A percentile compares a stretch with the other conserved stretches of the same genome.
These are phyloP conservation scores for Aquilaria malaccensis DNA, from an alignment of 345 rosid genomes.

Conservation along the genomic window DNA sequence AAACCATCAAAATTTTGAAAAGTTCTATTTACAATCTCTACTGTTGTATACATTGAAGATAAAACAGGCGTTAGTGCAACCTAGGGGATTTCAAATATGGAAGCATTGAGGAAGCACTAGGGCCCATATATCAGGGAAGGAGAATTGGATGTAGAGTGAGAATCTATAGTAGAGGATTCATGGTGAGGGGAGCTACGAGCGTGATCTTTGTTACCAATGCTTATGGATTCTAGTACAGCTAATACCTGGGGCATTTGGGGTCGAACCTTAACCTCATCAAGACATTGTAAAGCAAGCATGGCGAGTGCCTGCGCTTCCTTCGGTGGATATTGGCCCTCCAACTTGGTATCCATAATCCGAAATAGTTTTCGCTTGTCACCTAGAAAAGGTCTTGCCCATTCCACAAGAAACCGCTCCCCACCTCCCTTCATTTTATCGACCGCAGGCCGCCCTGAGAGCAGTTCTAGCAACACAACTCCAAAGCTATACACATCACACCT, in stretches of 20 bases:
- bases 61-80: too few relatives aligned
- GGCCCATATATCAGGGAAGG: too few relatives aligned
- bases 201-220: too few relatives aligned
- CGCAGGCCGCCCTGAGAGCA: slow-evolving; percentile 52
- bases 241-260: slow-evolving; percentile 66
- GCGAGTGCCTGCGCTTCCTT: slow-evolving; percentile 51
- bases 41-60: too few relatives aligned
- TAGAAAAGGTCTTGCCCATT: slow-evolving; percentile 71
- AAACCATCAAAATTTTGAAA: too few relatives aligned
- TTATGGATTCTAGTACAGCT: slow-evolving; percentile 22
- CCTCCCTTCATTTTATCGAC: slow-evolving; percentile 42
- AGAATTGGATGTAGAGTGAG: too few relatives aligned
- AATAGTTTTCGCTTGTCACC: slow-evolving; percentile 51
- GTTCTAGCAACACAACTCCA: slow-evolving; percentile 62
- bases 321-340: slow-evolving; percentile 60
- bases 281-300: slow-evolving; percentile 49
- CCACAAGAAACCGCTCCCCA: slow-evolving; percentile 56
- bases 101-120: too few relatives aligned
- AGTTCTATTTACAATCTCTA: too few relatives aligned
- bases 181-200: too few relatives aligned
- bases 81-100: too few relatives aligned
- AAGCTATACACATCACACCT: slow-evolving; percentile 76
- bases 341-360: slow-evolving; percentile 67
- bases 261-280: slow-evolving; percentile 48
- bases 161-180: too few relatives aligned